phyloP scores from a whole-genome alignment of 176 grass and related monocot species.

The Poa pratensis region DNA sequence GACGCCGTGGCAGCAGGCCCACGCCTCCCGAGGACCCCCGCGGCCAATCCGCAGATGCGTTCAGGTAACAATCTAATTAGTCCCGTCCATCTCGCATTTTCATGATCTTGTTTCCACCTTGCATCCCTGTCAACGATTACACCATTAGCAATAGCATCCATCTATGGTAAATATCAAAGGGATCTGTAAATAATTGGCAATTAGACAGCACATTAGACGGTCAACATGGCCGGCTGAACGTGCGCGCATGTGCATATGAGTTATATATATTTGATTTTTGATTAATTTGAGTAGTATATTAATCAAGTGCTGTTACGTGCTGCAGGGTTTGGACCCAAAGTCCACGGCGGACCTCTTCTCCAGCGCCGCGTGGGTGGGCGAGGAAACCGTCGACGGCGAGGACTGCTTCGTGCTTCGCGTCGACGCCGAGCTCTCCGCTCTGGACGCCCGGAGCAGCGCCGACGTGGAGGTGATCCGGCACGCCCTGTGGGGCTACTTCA shows the following conservation, averaged over 20 bases:
- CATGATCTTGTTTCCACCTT: background rate
- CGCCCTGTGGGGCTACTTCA: slow-evolving; percentile 76
- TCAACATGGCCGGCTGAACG: background rate
- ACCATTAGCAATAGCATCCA: background rate
- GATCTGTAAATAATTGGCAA: background rate
- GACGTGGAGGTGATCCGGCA: slow-evolving; percentile 75
- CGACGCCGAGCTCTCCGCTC: slow-evolving; percentile 37
- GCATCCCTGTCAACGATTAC: background rate
- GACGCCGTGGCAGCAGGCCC: slow-evolving; percentile 83
- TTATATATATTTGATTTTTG: no score
- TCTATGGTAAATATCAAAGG: background rate
- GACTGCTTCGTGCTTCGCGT: slow-evolving; percentile 85
- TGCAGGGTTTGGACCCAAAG: slow-evolving; percentile 74
- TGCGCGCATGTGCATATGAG: slow-evolving; percentile 23
- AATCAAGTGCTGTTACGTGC: background rate
- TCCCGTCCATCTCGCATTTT: background rate
- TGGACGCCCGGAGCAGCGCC: slow-evolving; percentile 54
- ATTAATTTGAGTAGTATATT: background rate
- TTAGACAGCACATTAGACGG: background rate
- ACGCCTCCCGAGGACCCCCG: slow-evolving; percentile 68
- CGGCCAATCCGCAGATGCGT: slow-evolving; percentile 70
- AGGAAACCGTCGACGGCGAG: slow-evolving; percentile 57
- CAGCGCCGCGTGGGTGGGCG: slow-evolving; percentile 60
- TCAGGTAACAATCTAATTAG: slow-evolving; percentile 15
- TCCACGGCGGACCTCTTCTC: slow-evolving; percentile 77